These are phyloP conservation scores for Neurospora sp. DNA, from an alignment of 495 filamentous ascomycete species.

Conservation along the genomic window DNA sequence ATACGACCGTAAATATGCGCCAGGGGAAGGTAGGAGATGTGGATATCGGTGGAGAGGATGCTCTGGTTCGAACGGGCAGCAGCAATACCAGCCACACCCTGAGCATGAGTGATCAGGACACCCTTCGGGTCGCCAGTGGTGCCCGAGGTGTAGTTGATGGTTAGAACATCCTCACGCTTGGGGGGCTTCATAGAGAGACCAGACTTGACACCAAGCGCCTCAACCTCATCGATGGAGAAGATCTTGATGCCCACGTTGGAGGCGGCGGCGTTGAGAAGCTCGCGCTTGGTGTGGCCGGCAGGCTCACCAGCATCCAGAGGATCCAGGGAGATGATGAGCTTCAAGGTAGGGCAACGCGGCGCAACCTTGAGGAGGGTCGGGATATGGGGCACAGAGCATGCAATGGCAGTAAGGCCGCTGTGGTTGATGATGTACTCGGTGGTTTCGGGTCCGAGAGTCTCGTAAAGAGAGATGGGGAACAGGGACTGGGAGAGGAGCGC, in stretches of 20 bases:
- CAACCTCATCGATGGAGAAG: conserved; percentile 63
- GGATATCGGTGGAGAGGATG: conserved; percentile 44
- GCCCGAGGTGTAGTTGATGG: conserved; percentile 96
- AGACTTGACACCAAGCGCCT: conserved; percentile 61
- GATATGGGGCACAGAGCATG: conserved; percentile 75
- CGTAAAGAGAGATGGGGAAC: conserved; percentile 89
- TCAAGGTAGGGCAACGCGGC: conserved; percentile 64
- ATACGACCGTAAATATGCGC: conserved; percentile 91
- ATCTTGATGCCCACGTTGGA: conserved; percentile 62
- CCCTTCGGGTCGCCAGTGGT: conserved; percentile 95
- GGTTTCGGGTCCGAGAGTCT: conserved; percentile 82
- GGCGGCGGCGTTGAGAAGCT: conserved; percentile 65
- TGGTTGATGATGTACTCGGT: conserved; percentile 96
- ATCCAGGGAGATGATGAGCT: conserved; percentile 84
- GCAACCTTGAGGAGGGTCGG: conserved; percentile 80
- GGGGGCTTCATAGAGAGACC: conserved; percentile 62
- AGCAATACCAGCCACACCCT: conserved; percentile 65
- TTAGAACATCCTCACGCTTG: conserved; percentile 65
- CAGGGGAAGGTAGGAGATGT: conserved; percentile 82
- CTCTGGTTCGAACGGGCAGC: conserved; percentile 43
- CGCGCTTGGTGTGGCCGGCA: conserved; percentile 66
- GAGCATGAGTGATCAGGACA: conserved; percentile 74
- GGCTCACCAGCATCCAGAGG: conserved; percentile 74
- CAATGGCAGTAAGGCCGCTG: conserved; percentile 62
- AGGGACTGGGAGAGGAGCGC: conserved; percentile 82